phyloP scores from a whole-genome alignment of 805 yeast species.

The Spathaspora hagerdaliae region DNA sequence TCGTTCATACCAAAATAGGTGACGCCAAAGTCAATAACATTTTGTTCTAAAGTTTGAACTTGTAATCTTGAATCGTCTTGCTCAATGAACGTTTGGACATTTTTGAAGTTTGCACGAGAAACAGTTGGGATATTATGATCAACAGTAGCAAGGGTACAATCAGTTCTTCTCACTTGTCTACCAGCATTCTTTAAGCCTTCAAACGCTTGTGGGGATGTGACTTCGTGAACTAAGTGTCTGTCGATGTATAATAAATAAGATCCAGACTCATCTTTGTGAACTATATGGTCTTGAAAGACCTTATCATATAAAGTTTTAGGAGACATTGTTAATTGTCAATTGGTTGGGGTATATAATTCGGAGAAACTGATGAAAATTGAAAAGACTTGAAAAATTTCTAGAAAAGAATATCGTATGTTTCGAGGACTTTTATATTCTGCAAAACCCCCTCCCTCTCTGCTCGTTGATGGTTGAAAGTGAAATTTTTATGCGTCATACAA shows the following conservation, averaged over 20 bases:
- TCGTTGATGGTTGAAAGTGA: background rate
- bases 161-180: constrained; percentile 84
- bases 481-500: constrained; percentile 1
- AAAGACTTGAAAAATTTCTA: no score
- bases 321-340: constrained; percentile 10
- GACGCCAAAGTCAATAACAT: constrained; percentile 84
- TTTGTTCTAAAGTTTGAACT: constrained; percentile 87
- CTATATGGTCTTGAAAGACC: constrained; percentile 92
- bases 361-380: background rate
- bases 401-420: no score
- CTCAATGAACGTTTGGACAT: constrained; percentile 74
- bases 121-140: constrained; percentile 97
- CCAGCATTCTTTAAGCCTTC: constrained; percentile 90
- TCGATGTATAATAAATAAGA: constrained; percentile 88
- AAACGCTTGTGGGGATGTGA: constrained; percentile 98
- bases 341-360: no score
- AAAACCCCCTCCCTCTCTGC: no score
- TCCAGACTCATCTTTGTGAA: constrained; percentile 83
- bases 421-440: no score
- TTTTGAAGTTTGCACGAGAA: constrained; percentile 73
- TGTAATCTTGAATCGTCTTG: constrained; percentile 92
- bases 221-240: constrained; percentile 97
- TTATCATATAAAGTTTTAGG: constrained; percentile 90
- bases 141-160: constrained; percentile 91
- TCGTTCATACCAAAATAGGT: constrained; percentile 95